Evolutionary conservation across 345 rosid species (phyloP).

Genomic region (Citrus hindsii): DNA sequence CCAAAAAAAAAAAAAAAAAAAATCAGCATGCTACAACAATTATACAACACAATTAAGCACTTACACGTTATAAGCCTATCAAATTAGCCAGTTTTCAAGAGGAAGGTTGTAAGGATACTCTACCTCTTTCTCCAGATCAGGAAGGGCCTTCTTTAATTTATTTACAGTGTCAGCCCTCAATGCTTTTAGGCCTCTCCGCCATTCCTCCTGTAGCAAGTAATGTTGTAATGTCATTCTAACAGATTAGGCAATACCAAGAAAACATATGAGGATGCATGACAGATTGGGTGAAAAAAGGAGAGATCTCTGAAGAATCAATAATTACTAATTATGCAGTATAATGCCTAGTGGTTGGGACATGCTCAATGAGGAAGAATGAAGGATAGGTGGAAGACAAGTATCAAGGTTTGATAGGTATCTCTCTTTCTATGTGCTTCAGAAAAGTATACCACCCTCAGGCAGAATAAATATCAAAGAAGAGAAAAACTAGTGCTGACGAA

Average conservation of each 20-base stretch:
- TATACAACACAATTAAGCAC: not conserved
- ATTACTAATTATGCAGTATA: not conserved
- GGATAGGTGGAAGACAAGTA: not conserved
- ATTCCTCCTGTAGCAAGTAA: slow-evolving; percentile 63
- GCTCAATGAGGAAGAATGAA: not conserved
- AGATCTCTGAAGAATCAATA: not conserved
- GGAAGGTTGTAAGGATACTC: not conserved
- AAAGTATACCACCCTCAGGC: not conserved
- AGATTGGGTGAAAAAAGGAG: not conserved
- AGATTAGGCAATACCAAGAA: not conserved
- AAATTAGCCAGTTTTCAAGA: not conserved
- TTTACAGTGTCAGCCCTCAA: slow-evolving; percentile 60
- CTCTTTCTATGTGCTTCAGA: not conserved
- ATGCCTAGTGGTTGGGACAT: not conserved
- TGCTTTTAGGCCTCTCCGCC: slow-evolving; percentile 78
- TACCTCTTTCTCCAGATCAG: slow-evolving; percentile 89
- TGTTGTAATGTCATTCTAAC: not conserved
- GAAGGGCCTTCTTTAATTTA: slow-evolving; percentile 73
- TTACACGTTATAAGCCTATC: not conserved
- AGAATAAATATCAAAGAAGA: not conserved
- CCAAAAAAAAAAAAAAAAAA: slow-evolving; percentile 7
- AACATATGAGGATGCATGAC: not conserved
- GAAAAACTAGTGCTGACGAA: not conserved
- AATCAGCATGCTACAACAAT: slow-evolving; percentile 7
- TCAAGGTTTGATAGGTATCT: not conserved